phyloP scores from a whole-genome alignment of 352 stramenopile species.

The Pythium dissimile region DNA sequence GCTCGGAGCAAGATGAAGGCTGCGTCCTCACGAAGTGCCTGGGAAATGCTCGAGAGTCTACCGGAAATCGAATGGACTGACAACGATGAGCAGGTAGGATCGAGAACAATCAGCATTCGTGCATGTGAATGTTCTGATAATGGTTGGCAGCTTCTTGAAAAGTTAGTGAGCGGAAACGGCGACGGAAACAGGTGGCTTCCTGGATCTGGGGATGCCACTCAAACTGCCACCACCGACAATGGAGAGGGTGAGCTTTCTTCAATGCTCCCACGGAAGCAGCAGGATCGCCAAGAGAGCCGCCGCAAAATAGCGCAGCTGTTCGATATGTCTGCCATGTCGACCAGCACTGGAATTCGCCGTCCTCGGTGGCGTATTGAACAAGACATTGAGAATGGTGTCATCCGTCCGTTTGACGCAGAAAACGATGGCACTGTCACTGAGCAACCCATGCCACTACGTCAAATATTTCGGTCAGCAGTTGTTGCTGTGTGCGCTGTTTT shows the following conservation, averaged over 20 bases:
- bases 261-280: slow-evolving; percentile 7
- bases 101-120: neutral
- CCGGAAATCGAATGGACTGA: slow-evolving; percentile 56
- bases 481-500: slow-evolving; percentile 27
- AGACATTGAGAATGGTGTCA: slow-evolving; percentile 28
- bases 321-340: slow-evolving; percentile 17
- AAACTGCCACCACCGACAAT: neutral
- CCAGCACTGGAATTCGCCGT: slow-evolving; percentile 22
- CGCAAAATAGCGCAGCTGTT: slow-evolving; percentile 41
- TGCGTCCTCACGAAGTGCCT: neutral
- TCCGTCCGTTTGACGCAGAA: slow-evolving; percentile 26
- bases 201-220: neutral
- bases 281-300: slow-evolving; percentile 38
- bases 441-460: slow-evolving; percentile 24
- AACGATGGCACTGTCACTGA: slow-evolving; percentile 16
- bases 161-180: neutral
- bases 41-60: slow-evolving; percentile 1
- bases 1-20: too few species aligned
- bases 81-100: slow-evolving; percentile 43
- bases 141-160: slow-evolving; percentile 1
- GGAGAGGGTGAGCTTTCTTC: neutral
- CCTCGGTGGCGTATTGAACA: slow-evolving; percentile 49
- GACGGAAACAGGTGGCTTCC: neutral
- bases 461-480: slow-evolving; percentile 43
- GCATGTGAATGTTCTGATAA: too few species aligned